Evolutionary conservation across 805 yeast genomes (phyloP).

Genomic region (Cyberlindnera lachancei): DNA sequence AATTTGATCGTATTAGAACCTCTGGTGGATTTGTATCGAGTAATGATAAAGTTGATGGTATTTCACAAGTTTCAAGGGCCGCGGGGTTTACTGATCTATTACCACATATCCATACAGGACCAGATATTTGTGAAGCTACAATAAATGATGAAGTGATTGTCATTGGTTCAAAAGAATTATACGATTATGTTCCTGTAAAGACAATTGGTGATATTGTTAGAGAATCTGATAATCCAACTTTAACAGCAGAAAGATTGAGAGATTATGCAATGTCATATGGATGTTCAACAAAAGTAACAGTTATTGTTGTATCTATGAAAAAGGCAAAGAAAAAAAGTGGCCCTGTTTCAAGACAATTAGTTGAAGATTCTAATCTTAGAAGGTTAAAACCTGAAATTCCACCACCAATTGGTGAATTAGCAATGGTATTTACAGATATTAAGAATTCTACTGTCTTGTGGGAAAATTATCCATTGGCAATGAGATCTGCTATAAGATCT

Average conservation of each 20-base stretch:
- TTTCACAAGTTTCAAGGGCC: conserved; percentile 77
- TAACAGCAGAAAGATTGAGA: conserved; percentile 87
- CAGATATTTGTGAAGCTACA: conserved; percentile 59
- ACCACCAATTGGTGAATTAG: conserved; percentile 91
- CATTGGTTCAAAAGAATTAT: conserved; percentile 73
- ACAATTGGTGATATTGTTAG: conserved; percentile 87
- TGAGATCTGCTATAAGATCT: conserved; percentile 93
- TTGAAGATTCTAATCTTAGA: conserved; percentile 72
- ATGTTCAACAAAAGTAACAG: conserved; percentile 68
- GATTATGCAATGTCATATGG: conserved; percentile 95
- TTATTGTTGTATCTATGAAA: conserved; percentile 68
- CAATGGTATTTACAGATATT: conserved; percentile 96
- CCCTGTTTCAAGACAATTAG: conserved; percentile 39
- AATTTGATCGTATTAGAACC: conserved; percentile 80
- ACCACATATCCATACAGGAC: conserved; percentile 86
- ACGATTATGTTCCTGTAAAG: conserved; percentile 80
- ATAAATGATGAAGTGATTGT: conserved; percentile 79
- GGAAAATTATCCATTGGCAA: conserved; percentile 89
- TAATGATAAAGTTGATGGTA: conserved; percentile 80
- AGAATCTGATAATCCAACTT: conserved; percentile 73
- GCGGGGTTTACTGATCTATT: conserved; percentile 82
- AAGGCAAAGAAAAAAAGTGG: conserved; percentile 32
- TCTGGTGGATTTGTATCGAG: conserved; percentile 88
- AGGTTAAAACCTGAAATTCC: conserved; percentile 84
- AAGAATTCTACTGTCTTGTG: conserved; percentile 88